Evolutionary conservation across 495 filamentous ascomycete genomes (phyloP), one percentile per base, ranked within the genome.

Genomic region (Elasticomyces elasticus): DNA sequence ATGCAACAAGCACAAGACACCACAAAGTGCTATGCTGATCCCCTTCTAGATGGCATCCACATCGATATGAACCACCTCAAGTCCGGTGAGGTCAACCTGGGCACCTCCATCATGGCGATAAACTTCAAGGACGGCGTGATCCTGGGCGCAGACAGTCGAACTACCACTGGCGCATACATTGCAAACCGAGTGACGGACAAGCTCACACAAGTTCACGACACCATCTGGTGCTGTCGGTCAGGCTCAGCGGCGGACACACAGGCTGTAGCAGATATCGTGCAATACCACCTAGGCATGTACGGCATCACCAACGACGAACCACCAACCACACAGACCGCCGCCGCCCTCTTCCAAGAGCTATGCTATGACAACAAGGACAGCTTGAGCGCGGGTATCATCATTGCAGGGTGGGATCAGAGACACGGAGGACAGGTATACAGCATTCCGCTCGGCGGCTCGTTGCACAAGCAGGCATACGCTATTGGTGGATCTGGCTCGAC

Each of bases 181-280:
- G 94, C 92, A 64, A 98, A 98, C 70, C 84, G 92, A 74, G 94
- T 98, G 46, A 97, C 92, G 53, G 92, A 98, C 76, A 98, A 98
- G 77, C 82, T 98, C 66, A 98, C 94, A 59, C 87, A 90, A 72
- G 90, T 98, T 38, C 86, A 94, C 71, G 92, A 97, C 71, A 97
- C 91, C 45, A 96, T 98, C 69, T 98, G 92, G 92, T 98, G 92
- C 77, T 98, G 92, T 74, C 84, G 84, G 60, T 96, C 94, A 49
- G 92, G 92, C 26, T 97, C 92, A 11, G 92, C 92, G 20, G 92
- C 92, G 62, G 92, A 98, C 68, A 98, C 92, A 51, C 92, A 98
- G 72, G 94, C 92, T 22, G 85, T 98, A 40, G 94, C 92, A 46
- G 92, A 98, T 66, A 95, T 98, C 58, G 92, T 97, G 40, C 86